These are phyloP conservation scores for Limnanthes douglasii DNA, from an alignment of 345 rosid genomes.

Conservation along the genomic window DNA sequence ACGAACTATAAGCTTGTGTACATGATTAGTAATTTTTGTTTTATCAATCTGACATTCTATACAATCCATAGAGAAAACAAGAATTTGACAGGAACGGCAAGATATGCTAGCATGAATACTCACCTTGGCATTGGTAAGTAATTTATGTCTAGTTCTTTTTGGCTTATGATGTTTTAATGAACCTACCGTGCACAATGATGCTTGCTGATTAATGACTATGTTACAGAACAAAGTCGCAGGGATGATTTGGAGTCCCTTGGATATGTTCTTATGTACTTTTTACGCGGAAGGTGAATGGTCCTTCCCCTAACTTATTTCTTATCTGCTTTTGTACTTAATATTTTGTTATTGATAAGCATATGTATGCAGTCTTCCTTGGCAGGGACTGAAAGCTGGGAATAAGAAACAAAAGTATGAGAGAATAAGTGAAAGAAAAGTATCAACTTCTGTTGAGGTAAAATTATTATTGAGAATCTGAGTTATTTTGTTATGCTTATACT, in stretches of 20 bases:
- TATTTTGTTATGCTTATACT: constrained; percentile 1
- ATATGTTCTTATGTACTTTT: constrained; percentile 79
- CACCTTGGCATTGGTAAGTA: constrained; percentile 82
- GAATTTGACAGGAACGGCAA: constrained; percentile 85
- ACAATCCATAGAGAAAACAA: constrained; percentile 61
- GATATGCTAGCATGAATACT: constrained; percentile 96
- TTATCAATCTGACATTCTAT: constrained; percentile 4
- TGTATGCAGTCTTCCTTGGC: constrained; percentile 81
- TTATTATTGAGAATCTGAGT: background rate
- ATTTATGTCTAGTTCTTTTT: constrained; percentile 2
- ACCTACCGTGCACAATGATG: constrained; percentile 5
- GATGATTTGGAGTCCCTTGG: constrained; percentile 97
- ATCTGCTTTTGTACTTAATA: background rate
- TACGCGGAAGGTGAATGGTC: constrained; percentile 61
- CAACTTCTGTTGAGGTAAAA: constrained; percentile 79
- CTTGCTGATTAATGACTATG: constrained; percentile 3
- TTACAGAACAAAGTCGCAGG: constrained; percentile 88
- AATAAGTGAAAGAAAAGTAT: constrained; percentile 82
- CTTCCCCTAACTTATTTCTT: constrained; percentile 3
- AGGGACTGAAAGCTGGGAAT: constrained; percentile 81
- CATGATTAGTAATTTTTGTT: constrained; percentile 3
- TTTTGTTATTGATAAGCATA: constrained; percentile 7
- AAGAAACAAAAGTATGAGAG: constrained; percentile 91
- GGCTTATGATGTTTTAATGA: background rate
- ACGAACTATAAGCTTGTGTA: background rate